Percentiles rank a stretch among this genome's conserved stretches.
These are phyloP conservation scores for Seiridium cupressi DNA, from an alignment of 2,329 filamentous ascomycete species.

Conservation along the genomic window DNA sequence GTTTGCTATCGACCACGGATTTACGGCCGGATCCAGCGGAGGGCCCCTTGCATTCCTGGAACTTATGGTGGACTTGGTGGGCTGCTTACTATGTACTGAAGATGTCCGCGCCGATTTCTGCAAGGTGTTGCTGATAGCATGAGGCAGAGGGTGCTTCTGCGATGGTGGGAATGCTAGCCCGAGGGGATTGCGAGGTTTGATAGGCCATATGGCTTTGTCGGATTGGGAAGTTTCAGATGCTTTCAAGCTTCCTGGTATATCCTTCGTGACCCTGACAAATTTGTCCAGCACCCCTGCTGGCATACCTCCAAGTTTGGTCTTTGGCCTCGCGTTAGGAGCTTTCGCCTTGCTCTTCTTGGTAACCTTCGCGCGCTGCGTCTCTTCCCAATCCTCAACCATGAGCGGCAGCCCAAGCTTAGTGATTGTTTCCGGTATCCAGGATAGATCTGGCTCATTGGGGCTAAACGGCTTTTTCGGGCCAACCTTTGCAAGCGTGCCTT, in stretches of 20 bases:
- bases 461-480: conserved; percentile 52
- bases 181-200: conserved; percentile 2
- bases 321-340: conserved; percentile 17
- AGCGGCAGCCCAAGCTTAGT: conserved; percentile 64
- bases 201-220: conserved; percentile 3
- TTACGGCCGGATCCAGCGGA: conserved; percentile 22
- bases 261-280: conserved; percentile 40
- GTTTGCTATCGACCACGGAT: conserved; percentile 39
- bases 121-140: neutral
- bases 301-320: conserved; percentile 19
- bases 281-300: conserved; percentile 34
- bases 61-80: conserved; percentile 17
- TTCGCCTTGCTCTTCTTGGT: conserved; percentile 21
- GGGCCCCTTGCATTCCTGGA: conserved; percentile 20
- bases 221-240: neutral
- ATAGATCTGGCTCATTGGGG: conserved; percentile 61
- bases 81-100: conserved; percentile 26
- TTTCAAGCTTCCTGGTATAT: conserved; percentile 11
- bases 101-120: conserved; percentile 13
- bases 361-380: conserved; percentile 29
- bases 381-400: conserved; percentile 64
- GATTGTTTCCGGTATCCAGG: conserved; percentile 68
- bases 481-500: conserved; percentile 19
- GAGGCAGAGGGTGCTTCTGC: conserved; percentile 11
- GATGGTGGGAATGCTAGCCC: conserved; percentile 4